These are phyloP conservation scores for Globisporangium radiosum DNA, from an alignment of 352 stramenopile genomes.

Conservation along the genomic window DNA sequence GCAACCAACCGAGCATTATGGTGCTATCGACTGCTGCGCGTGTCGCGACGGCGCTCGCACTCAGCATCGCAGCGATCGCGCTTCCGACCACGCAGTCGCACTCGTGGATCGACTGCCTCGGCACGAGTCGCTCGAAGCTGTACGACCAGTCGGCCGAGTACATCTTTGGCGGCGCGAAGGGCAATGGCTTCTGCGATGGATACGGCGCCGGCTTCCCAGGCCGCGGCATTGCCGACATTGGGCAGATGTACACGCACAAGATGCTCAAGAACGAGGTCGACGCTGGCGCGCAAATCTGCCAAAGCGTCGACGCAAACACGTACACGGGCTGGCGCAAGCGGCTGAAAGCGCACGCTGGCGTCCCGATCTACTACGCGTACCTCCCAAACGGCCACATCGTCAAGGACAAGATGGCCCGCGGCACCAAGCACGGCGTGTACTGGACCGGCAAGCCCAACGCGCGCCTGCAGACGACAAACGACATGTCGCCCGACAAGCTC, in stretches of 20 bases:
- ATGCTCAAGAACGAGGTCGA: slow-evolving; percentile 65
- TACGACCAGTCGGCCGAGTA: slow-evolving; percentile 60
- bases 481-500: slow-evolving; percentile 44
- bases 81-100: slow-evolving; percentile 28
- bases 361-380: slow-evolving; percentile 31
- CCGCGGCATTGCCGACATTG: slow-evolving; percentile 43
- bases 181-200: slow-evolving; percentile 64
- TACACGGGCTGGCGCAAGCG: slow-evolving; percentile 58
- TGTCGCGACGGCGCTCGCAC: slow-evolving; percentile 2
- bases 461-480: slow-evolving; percentile 32
- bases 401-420: slow-evolving; percentile 61
- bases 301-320: slow-evolving; percentile 40
- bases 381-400: slow-evolving; percentile 37
- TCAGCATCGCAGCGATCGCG: slow-evolving; percentile 4
- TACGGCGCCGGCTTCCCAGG: slow-evolving; percentile 58
- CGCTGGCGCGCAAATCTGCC: slow-evolving; percentile 32
- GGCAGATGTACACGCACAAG: slow-evolving; percentile 53
- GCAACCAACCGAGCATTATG: slow-evolving; percentile 3
- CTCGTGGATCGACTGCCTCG: slow-evolving; percentile 74
- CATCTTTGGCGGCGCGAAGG: slow-evolving; percentile 53
- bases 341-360: slow-evolving; percentile 27
- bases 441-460: slow-evolving; percentile 40
- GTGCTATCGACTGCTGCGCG: neutral
- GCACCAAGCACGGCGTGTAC: slow-evolving; percentile 57
- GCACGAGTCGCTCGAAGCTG: slow-evolving; percentile 52